A percentile compares a stretch with the other conserved stretches of the same genome.
Evolutionary conservation across 441 rosid species (phyloP).

Genomic region (Pelargonium fulgidum): DNA sequence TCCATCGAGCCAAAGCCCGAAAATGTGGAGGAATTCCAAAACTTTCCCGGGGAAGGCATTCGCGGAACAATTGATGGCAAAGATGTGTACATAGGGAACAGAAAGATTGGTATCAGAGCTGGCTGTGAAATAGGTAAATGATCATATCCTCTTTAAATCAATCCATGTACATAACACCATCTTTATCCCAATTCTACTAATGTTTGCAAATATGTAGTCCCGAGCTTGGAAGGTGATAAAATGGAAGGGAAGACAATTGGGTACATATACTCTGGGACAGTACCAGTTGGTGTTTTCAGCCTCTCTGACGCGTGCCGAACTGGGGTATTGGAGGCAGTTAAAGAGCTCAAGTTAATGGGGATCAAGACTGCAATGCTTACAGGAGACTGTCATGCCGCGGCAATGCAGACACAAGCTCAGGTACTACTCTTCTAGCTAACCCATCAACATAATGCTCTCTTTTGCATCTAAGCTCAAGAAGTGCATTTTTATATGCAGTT

Average conservation of each 20-base stretch:
- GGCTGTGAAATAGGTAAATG: slow-evolving; percentile 48
- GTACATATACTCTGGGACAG: slow-evolving; percentile 42
- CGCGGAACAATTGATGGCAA: slow-evolving; percentile 62
- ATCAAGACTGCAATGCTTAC: slow-evolving; percentile 77
- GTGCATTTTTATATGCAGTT: slow-evolving; percentile 34
- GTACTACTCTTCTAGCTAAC: slow-evolving; percentile 21
- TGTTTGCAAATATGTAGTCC: not conserved
- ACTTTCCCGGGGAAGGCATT: slow-evolving; percentile 86
- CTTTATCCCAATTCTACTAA: not conserved
- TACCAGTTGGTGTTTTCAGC: slow-evolving; percentile 46
- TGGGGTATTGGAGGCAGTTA: slow-evolving; percentile 56
- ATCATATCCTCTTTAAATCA: not conserved
- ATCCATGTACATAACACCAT: not conserved
- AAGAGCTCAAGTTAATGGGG: slow-evolving; percentile 43
- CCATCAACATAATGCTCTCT: no score
- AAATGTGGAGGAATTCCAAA: slow-evolving; percentile 51
- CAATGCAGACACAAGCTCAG: slow-evolving; percentile 67
- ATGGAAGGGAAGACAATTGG: slow-evolving; percentile 40
- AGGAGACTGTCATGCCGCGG: slow-evolving; percentile 63
- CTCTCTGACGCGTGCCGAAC: slow-evolving; percentile 75
- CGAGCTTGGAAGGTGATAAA: slow-evolving; percentile 29
- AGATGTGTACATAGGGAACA: slow-evolving; percentile 62
- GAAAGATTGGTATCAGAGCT: slow-evolving; percentile 54
- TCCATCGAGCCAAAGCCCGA: slow-evolving; percentile 71
- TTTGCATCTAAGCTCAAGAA: not conserved